Percentiles rank a stretch among this genome's conserved stretches.
phyloP scores from a whole-genome alignment of 1,284 basidiomycete genomes.

The Malassezia brasiliensis region DNA sequence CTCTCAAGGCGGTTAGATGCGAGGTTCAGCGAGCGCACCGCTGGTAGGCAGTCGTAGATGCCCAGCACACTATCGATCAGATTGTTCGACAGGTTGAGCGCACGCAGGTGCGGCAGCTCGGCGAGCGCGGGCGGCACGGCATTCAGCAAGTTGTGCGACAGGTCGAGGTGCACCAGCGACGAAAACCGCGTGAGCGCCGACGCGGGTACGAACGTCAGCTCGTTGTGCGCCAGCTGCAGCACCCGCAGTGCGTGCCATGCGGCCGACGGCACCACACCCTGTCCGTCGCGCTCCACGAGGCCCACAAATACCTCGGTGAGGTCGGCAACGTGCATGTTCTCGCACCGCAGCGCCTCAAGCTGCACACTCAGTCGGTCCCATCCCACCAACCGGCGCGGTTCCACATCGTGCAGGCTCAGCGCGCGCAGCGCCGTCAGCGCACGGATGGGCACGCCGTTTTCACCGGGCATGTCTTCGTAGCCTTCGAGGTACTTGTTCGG shows the following conservation, averaged over 20 bases:
- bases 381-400: slow-evolving; percentile 70
- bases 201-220: slow-evolving; percentile 68
- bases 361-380: slow-evolving; percentile 70
- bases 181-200: slow-evolving; percentile 53
- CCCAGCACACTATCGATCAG: slow-evolving; percentile 90
- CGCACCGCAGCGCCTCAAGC: slow-evolving; percentile 63
- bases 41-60: slow-evolving; percentile 48
- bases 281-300: slow-evolving; percentile 61
- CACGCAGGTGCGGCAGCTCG: slow-evolving; percentile 64
- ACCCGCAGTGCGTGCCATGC: slow-evolving; percentile 71
- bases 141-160: slow-evolving; percentile 50
- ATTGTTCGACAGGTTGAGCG: slow-evolving; percentile 84
- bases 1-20: slow-evolving; percentile 72
- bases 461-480: slow-evolving; percentile 61
- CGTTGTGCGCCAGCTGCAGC: slow-evolving; percentile 69
- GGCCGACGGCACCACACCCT: slow-evolving; percentile 53
- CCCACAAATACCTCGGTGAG: slow-evolving; percentile 68
- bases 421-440: slow-evolving; percentile 70
- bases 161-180: slow-evolving; percentile 46
- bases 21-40: slow-evolving; percentile 34
- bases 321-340: slow-evolving; percentile 69
- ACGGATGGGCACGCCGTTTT: slow-evolving; percentile 68
- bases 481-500: slow-evolving; percentile 60
- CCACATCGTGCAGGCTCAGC: slow-evolving; percentile 66
- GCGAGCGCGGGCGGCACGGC: slow-evolving; percentile 61